phyloP scores from a whole-genome alignment of 768 basidiomycete species.

The Russula vinacea region DNA sequence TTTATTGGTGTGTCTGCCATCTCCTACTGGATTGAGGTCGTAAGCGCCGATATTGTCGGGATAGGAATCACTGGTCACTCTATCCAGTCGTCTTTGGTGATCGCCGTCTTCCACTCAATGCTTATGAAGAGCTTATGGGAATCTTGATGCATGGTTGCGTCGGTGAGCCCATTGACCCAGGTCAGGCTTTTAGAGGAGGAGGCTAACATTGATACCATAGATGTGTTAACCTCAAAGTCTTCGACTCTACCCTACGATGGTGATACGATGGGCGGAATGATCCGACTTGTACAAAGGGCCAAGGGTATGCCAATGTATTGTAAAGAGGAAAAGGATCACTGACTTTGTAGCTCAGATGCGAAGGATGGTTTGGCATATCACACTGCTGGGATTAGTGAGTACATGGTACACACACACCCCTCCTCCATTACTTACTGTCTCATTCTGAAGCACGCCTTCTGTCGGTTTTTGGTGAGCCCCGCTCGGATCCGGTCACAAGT shows the following conservation, averaged over 20 bases:
- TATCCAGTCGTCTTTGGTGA: slow-evolving; percentile 30
- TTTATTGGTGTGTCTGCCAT: slow-evolving; percentile 31
- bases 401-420: neutral
- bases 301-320: neutral
- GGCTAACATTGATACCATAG: neutral
- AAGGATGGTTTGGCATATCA: slow-evolving; percentile 2
- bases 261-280: slow-evolving; percentile 15
- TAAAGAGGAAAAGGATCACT: neutral
- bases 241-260: slow-evolving; percentile 24
- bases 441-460: slow-evolving; percentile 14
- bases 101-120: slow-evolving; percentile 14
- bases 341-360: slow-evolving; percentile 4
- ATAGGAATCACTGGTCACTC: slow-evolving; percentile 34
- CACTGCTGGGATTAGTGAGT: slow-evolving; percentile 15
- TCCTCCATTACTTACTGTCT: neutral
- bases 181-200: neutral
- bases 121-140: slow-evolving; percentile 39
- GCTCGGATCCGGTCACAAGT: neutral
- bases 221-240: slow-evolving; percentile 17
- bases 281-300: slow-evolving; percentile 11
- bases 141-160: slow-evolving; percentile 41
- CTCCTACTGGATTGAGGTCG: neutral
- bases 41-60: slow-evolving; percentile 10
- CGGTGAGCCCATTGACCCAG: slow-evolving; percentile 33
- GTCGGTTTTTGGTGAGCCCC: slow-evolving; percentile 13